Evolutionary conservation across 139 green algal genomes (phyloP).

Genomic region (Micractinium conductrix): DNA sequence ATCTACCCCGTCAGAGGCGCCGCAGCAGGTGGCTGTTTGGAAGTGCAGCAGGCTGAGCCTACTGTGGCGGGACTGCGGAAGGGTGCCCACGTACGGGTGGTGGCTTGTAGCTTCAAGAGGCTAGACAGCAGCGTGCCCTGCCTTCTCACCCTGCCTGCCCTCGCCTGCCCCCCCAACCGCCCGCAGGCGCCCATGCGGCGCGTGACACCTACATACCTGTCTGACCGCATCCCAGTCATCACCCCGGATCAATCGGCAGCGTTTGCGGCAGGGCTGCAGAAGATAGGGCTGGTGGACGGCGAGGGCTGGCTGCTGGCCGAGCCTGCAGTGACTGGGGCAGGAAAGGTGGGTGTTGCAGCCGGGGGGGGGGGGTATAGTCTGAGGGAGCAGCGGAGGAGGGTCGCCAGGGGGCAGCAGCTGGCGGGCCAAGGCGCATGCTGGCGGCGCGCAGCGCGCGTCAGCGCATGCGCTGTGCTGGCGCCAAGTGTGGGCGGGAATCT

Average conservation of each 20-base stretch:
- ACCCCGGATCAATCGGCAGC: neutral
- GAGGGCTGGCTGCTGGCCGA: constrained; percentile 19
- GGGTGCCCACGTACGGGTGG: too few species aligned
- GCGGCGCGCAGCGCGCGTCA: too few species aligned
- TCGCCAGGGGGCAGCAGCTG: neutral
- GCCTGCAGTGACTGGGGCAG: too few species aligned
- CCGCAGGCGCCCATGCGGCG: neutral
- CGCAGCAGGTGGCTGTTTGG: neutral
- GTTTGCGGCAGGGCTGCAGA: neutral
- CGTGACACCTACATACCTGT: neutral
- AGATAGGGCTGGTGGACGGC: constrained; percentile 7
- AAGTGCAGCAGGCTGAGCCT: too few species aligned
- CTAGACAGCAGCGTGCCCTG: too few species aligned
- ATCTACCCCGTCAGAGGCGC: too few species aligned
- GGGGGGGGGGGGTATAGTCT: neutral
- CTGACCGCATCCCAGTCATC: constrained; percentile 19
- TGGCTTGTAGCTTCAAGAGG: too few species aligned
- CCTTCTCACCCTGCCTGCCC: too few species aligned
- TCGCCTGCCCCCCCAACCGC: neutral
- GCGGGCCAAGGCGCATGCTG: neutral
- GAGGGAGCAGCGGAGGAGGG: neutral
- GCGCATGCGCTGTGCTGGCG: too few species aligned
- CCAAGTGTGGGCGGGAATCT: too few species aligned
- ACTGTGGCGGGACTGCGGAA: too few species aligned
- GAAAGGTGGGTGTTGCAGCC: neutral